Evolutionary conservation across 2,329 filamentous ascomycete genomes (phyloP), one percentile per base, ranked within the genome.

Genomic region (Fusarium tupiense): DNA sequence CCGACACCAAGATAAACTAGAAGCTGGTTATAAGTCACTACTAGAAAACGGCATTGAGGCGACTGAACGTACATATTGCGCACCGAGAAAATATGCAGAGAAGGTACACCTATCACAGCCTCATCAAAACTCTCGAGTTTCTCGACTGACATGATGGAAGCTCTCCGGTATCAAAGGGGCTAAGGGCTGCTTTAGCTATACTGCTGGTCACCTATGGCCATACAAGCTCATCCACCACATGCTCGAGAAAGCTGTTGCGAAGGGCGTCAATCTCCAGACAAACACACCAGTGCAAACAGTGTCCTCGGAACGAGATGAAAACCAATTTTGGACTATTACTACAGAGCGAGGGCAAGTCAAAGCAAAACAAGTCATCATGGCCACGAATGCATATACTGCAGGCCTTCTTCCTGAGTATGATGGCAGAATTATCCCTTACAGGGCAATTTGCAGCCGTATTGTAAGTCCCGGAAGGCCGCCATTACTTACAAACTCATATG

Each of bases 401-500:
- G 57, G 56, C 24, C 62, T 65, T 46, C 56, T 65, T 6, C 62
- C 56, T 14, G 62, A 46, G 13, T 92, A 92, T 76, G 80, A 84
- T 10, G 85, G 87, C 67, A 86, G 89, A 22, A 92, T 94, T 66
- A 85, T 92, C 14, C 92, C 92, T 0, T 73, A 71, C 19, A 58
- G 72, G 5, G 91, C 89, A 9, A 81, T 80, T 6, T 82, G 81
- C 64, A 80, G 79, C 37, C 76, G 74, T 12, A 80, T 82, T 67
- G 77, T 31, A 4, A 31, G 31, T 31, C 31, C 31, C 4, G 31
- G 31, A 31, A 31, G 2, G 31, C 76, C 77, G 3, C 74, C 75
- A 72, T 76, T 49, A 78, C 76, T 2, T 3, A 50, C 40, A 2
- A 40, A 62, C 22, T 62, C 49, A 5, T 82, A 81, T 54, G 73